These are phyloP conservation scores for Coix lacrymajobi DNA, from an alignment of 176 grass and related monocot species.

Conservation along the genomic window DNA sequence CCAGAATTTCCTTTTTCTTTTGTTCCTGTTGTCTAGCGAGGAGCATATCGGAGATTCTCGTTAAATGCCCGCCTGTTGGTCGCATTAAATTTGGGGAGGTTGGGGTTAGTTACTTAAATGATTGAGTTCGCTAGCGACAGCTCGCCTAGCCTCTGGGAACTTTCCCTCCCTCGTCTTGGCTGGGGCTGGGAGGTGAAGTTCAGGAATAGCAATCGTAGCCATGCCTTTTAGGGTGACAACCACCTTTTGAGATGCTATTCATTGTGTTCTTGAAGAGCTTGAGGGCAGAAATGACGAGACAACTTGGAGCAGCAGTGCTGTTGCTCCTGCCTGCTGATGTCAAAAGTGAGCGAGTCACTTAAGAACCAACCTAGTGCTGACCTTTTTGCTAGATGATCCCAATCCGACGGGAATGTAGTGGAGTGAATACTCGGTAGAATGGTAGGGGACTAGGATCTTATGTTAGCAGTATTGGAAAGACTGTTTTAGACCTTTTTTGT, in stretches of 20 bases:
- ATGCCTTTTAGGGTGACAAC: conserved; percentile 29
- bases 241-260: conserved; percentile 24
- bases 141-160: neutral
- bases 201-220: conserved; percentile 24
- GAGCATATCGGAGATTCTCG: neutral
- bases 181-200: neutral
- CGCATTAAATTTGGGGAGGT: conserved; percentile 34
- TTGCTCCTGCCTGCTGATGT: conserved; percentile 21
- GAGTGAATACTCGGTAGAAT: neutral
- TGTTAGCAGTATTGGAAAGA: neutral
- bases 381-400: conserved; percentile 20
- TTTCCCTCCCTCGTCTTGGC: conserved; percentile 13
- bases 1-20: neutral
- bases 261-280: conserved; percentile 15
- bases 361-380: conserved; percentile 16
- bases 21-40: neutral
- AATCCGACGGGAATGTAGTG: conserved; percentile 17
- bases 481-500: neutral
- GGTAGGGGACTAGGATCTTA: neutral
- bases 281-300: neutral
- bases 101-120: conserved; percentile 31
- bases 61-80: conserved; percentile 3
- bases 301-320: conserved; percentile 12
- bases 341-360: neutral
- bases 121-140: conserved; percentile 14